These are phyloP conservation scores for Apophysomyces ossiformis DNA, from an alignment of 371 early-diverging fungal species.

Conservation along the genomic window DNA sequence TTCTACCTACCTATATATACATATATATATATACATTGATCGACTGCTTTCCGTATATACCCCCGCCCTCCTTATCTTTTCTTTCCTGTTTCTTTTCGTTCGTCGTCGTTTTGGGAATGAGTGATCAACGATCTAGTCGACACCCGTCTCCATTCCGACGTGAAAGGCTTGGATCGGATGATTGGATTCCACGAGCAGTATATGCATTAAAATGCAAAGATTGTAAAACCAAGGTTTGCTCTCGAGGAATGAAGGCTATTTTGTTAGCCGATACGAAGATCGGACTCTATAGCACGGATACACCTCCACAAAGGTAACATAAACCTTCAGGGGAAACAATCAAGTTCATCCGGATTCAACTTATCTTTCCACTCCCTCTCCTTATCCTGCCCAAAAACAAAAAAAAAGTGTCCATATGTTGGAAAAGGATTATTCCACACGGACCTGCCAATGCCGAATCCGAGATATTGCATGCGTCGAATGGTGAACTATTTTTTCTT, in stretches of 20 bases:
- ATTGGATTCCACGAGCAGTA: constrained; percentile 26
- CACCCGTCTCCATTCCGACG: background rate
- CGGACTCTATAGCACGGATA: constrained; percentile 87
- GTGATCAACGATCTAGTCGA: background rate
- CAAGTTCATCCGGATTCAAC: background rate
- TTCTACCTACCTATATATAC: no score
- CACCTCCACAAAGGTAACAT: constrained; percentile 79
- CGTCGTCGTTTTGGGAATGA: background rate
- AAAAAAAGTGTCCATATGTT: constrained; percentile 80
- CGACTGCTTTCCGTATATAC: background rate
- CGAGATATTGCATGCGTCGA: constrained; percentile 93
- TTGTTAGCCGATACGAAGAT: constrained; percentile 88
- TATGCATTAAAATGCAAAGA: constrained; percentile 44
- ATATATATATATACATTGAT: no score
- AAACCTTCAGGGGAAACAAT: background rate
- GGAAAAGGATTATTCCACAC: constrained; percentile 89
- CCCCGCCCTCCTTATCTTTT: background rate
- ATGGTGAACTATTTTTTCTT: constrained; percentile 62
- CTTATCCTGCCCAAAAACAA: background rate
- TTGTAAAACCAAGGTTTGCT: constrained; percentile 61
- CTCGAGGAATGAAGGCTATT: constrained; percentile 89
- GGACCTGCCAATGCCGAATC: constrained; percentile 91
- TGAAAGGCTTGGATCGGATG: background rate
- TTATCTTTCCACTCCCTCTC: background rate
- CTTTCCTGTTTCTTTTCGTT: background rate